Evolutionary conservation across 2,329 filamentous ascomycete species (phyloP).

Genomic region (Beauveria rudraprayagi): DNA sequence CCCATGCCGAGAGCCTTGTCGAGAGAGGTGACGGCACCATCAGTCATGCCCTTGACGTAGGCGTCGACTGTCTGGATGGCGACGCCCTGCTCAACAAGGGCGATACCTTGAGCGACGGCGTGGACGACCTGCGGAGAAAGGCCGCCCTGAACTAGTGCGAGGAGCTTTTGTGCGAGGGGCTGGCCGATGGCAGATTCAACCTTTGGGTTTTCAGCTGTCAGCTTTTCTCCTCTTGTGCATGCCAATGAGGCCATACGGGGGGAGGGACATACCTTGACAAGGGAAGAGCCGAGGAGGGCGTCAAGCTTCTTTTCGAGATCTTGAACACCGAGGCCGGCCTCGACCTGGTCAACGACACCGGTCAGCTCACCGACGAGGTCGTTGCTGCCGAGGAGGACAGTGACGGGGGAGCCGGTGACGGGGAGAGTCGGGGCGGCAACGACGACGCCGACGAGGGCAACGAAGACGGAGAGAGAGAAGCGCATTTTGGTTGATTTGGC

Average conservation of each 20-base stretch:
- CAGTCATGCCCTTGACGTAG: slow-evolving; percentile 16
- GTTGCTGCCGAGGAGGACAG: slow-evolving; percentile 8
- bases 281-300: slow-evolving; percentile 12
- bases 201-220: slow-evolving; percentile 2
- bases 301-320: slow-evolving; percentile 17
- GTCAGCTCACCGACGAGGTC: slow-evolving; percentile 12
- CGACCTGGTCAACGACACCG: slow-evolving; percentile 13
- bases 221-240: background rate
- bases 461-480: slow-evolving; percentile 15
- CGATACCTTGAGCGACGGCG: slow-evolving; percentile 18
- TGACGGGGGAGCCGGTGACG: slow-evolving; percentile 6
- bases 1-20: slow-evolving; percentile 15
- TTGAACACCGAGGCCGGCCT: slow-evolving; percentile 13
- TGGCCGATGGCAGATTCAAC: slow-evolving; percentile 15
- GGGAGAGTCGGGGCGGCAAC: slow-evolving; percentile 8
- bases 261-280: slow-evolving; percentile 13
- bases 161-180: slow-evolving; percentile 17
- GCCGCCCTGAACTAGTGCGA: slow-evolving; percentile 15
- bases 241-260: background rate
- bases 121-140: slow-evolving; percentile 13
- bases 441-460: slow-evolving; percentile 14
- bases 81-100: slow-evolving; percentile 16
- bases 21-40: slow-evolving; percentile 15
- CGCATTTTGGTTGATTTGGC: slow-evolving; percentile 15
- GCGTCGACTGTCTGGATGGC: slow-evolving; percentile 16